Evolutionary conservation across 2,329 filamentous ascomycete species (phyloP), one percentile per base, ranked within the genome.

Genomic region (Claviceps sp.): DNA sequence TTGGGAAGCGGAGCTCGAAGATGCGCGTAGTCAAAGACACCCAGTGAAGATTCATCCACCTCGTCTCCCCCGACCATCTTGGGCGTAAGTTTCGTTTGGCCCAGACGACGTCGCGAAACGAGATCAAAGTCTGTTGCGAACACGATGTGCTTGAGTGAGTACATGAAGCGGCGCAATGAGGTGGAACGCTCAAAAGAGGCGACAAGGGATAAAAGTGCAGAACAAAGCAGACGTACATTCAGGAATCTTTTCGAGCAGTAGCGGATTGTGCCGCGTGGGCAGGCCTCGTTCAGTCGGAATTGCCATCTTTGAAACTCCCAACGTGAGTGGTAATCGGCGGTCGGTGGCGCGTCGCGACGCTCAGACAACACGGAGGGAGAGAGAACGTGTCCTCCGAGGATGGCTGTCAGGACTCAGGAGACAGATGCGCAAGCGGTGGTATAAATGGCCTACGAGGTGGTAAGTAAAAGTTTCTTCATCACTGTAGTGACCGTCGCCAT

Each of bases 21-120:
- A 66, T 98, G 93, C 58, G 90, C 91, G 68, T 98, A 98, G 69
- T 97, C 93, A 66, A 98, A 95, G 47, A 84, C 81, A 50, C 88
- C 88, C 55, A 93, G 74, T 59, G 85, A 82, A 58, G 84, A 77
- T 47, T 81, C 75, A 65, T 88, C 87, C 52, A 82, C 80, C 57
- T 88, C 84, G 67, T 82, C 81, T n/a, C 84, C 73, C 60, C 85
- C 82, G 37, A 84, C 82, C 62, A 88, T 82, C 72, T 89, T 93
- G 50, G 90, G 82, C 9, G 84, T 83, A 57, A 98, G 78, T 69
- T 94, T 86, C 24, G 93, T 98, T 71, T 95, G 90, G 47, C 91
- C 93, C 46, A 98, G 77, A 60, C 91, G 86, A 63, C 93, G 86
- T 64, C 89, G 84, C 67, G 84, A 74, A 57, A 96, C 81, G 52